phyloP scores from a whole-genome alignment of 495 filamentous ascomycete species.

The Tuber calosporum region DNA sequence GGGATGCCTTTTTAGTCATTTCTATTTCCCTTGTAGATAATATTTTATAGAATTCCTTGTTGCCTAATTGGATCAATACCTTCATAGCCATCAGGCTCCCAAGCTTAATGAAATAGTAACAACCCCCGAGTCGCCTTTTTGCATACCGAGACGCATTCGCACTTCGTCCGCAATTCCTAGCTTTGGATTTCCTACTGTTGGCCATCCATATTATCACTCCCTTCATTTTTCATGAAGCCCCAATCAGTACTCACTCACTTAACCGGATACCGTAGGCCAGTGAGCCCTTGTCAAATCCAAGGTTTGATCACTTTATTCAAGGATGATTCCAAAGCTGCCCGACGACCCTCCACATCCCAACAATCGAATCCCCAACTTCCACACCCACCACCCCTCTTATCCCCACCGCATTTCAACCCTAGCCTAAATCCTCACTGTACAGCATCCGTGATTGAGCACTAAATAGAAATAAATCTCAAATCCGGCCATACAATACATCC shows the following conservation, averaged over 20 bases:
- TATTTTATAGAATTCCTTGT: too few relatives aligned
- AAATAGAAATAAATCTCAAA: not conserved
- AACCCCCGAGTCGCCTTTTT: not conserved
- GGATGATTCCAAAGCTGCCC: not conserved
- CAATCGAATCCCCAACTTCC: not conserved
- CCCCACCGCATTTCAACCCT: too few relatives aligned
- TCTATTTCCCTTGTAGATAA: too few relatives aligned
- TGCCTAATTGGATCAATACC: too few relatives aligned
- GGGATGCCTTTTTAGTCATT: too few relatives aligned
- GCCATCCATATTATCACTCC: not conserved
- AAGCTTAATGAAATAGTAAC: too few relatives aligned
- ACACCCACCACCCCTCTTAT: not conserved
- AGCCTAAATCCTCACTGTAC: not conserved
- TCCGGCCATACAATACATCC: not conserved
- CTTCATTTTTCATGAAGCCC: not conserved
- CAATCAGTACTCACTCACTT: not conserved
- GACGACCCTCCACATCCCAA: not conserved
- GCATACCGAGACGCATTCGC: not conserved
- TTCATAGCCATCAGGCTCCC: too few relatives aligned
- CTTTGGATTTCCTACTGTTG: too few relatives aligned
- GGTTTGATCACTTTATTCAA: not conserved
- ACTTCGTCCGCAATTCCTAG: not conserved
- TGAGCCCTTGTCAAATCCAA: not conserved
- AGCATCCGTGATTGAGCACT: not conserved
- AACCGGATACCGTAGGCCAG: not conserved